phyloP scores from a whole-genome alignment of 2,329 filamentous ascomycete genomes.

The Phaeoacremonium minimum region DNA sequence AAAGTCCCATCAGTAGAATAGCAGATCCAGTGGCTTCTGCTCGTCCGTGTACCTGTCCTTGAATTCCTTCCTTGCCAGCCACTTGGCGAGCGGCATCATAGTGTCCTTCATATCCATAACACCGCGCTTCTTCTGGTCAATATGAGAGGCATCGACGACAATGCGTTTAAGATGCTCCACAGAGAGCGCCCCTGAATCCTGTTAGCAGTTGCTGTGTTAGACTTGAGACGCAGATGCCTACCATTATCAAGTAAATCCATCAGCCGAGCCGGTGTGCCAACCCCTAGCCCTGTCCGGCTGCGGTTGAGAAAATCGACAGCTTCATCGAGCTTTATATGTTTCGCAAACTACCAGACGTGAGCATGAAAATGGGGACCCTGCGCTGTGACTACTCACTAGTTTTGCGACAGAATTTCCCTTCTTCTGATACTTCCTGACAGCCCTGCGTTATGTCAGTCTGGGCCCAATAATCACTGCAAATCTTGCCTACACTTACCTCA shows the following conservation, averaged over 20 bases:
- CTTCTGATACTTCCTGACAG: conserved; percentile 72
- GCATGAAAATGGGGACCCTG: conserved; percentile 9
- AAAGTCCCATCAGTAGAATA: conserved; percentile 54
- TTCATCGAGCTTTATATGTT: conserved; percentile 94
- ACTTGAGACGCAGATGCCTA: conserved; percentile 28
- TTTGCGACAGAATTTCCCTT: conserved; percentile 80
- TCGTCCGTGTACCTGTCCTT: conserved; percentile 63
- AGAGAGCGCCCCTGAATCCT: conserved; percentile 11
- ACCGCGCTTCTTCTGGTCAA: conserved; percentile 91
- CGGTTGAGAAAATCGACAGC: conserved; percentile 71
- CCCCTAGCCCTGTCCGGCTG: conserved; percentile 74
- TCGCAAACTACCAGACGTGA: conserved; percentile 64
- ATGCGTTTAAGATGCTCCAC: conserved; percentile 10
- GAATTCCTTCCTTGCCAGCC: conserved; percentile 68
- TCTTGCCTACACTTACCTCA: conserved; percentile 51
- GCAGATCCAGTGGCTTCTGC: conserved; percentile 52
- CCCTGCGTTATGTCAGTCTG: conserved; percentile 40
- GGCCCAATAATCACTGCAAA: too few relatives aligned
- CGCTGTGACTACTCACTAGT: conserved; percentile 42
- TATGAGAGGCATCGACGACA: conserved; percentile 71
- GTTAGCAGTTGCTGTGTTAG: conserved; percentile 1
- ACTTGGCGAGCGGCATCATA: conserved; percentile 71
- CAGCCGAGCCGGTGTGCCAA: conserved; percentile 82
- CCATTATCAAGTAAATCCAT: conserved; percentile 79
- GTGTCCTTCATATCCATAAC: conserved; percentile 95